Conservation (phyloP, 352 stramenopile genomes). For the Globisporangium lucens region DNA sequence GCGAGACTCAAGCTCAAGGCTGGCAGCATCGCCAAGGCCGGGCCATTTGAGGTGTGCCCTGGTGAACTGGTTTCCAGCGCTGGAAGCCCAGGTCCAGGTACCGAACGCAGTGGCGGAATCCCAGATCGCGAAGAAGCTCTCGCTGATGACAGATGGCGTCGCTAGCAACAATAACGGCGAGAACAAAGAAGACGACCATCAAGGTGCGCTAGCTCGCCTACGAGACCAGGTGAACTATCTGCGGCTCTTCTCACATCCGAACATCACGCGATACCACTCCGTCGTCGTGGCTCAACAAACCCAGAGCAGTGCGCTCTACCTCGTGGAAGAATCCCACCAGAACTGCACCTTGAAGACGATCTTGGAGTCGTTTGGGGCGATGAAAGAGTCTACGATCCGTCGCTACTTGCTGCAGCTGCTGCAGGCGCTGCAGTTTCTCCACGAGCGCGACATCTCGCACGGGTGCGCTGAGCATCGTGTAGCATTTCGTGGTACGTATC, state of each 20-base stretch:
- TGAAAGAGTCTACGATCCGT: slow-evolving; percentile 71
- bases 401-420: slow-evolving; percentile 64
- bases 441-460: slow-evolving; percentile 40
- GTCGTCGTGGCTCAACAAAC: slow-evolving; percentile 22
- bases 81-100: neutral
- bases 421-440: slow-evolving; percentile 46
- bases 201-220: slow-evolving; percentile 10
- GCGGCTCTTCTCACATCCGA: slow-evolving; percentile 38
- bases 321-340: slow-evolving; percentile 35
- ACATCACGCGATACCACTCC: slow-evolving; percentile 34
- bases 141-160: neutral
- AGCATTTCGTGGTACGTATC: neutral
- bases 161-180: neutral
- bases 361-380: slow-evolving; percentile 60
- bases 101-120: neutral
- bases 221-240: slow-evolving; percentile 37
- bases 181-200: neutral
- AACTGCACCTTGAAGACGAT: slow-evolving; percentile 58
- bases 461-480: slow-evolving; percentile 24
- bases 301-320: slow-evolving; percentile 30
- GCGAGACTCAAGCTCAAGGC: slow-evolving; percentile 13
- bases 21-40: neutral
- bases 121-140: slow-evolving; percentile 18
- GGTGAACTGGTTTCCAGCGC: slow-evolving; percentile 1
- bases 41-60: slow-evolving; percentile 1